Percentiles rank a stretch among this genome's conserved stretches.
These are phyloP conservation scores for Aspergillus cristatus DNA, from an alignment of 495 filamentous ascomycete genomes.

Conservation along the genomic window DNA sequence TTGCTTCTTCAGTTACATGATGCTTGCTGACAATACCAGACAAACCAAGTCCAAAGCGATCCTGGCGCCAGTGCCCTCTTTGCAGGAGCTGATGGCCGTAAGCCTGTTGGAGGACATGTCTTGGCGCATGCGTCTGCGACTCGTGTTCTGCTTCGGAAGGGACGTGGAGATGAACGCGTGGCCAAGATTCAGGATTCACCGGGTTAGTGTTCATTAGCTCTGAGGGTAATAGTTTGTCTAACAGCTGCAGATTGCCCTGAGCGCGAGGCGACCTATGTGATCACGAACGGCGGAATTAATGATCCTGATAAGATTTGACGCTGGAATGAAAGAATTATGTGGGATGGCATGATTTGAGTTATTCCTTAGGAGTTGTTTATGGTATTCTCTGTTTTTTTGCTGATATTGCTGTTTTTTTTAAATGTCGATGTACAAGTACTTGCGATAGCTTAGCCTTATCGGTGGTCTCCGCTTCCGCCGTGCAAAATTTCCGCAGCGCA, in stretches of 20 bases:
- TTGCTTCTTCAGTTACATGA: neutral
- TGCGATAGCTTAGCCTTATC: too few relatives aligned
- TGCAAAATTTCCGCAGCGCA: neutral
- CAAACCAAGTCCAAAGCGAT: constrained; percentile 74
- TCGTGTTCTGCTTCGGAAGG: constrained; percentile 64
- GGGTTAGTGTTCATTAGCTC: too few relatives aligned
- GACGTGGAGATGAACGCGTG: constrained; percentile 69
- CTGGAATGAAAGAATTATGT: neutral
- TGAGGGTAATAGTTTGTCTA: too few relatives aligned
- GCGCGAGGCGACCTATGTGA: constrained; percentile 69
- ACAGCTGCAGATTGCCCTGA: constrained; percentile 56
- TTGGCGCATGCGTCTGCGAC: constrained; percentile 73
- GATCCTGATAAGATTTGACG: constrained; percentile 52
- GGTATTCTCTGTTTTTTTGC: neutral
- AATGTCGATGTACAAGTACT: too few relatives aligned
- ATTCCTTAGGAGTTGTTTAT: neutral
- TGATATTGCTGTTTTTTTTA: too few relatives aligned
- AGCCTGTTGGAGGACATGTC: constrained; percentile 69
- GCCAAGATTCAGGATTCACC: constrained; percentile 74
- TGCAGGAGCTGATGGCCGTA: constrained; percentile 66
- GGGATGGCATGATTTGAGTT: neutral
- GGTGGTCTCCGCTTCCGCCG: too few relatives aligned
- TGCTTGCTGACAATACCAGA: constrained; percentile 31
- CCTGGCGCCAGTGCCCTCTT: constrained; percentile 77
- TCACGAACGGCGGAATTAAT: constrained; percentile 68